Conservation (phyloP, 306 rosid genomes). For the Inga leiocalycina region DNA sequence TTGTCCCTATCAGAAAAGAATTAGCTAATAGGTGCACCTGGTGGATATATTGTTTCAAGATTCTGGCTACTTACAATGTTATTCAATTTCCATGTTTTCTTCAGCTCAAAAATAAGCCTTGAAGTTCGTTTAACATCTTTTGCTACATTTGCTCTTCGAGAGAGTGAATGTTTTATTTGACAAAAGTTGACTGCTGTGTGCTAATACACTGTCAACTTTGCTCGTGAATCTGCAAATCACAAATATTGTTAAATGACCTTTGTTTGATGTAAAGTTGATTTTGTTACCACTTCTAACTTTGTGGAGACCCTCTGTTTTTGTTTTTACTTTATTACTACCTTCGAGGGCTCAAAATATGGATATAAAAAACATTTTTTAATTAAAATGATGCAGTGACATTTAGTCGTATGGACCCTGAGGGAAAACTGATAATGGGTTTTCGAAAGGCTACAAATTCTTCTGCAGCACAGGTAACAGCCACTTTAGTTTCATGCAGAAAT, state of each 20-base stretch:
- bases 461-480: conserved; percentile 72
- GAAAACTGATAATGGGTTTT: conserved; percentile 97
- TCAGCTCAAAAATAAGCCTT: conserved; percentile 5
- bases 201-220: background rate
- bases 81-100: background rate
- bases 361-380: background rate
- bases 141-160: background rate
- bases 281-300: conserved; percentile 21
- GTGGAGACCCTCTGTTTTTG: conserved; percentile 16
- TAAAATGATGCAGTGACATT: conserved; percentile 74
- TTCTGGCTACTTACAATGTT: conserved; percentile 18
- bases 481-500: conserved; percentile 42
- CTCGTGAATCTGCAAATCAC: conserved; percentile 1
- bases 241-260: conserved; percentile 29
- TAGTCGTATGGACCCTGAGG: conserved; percentile 99
- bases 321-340: background rate
- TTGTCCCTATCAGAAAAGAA: background rate
- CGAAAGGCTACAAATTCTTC: conserved; percentile 83
- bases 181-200: background rate
- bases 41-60: conserved; percentile 21
- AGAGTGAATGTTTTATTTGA: background rate
- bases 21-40: background rate
- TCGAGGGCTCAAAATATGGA: conserved; percentile 9
- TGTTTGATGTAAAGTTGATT: conserved; percentile 19
- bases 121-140: conserved; percentile 9